Conservation (phyloP, 2,329 filamentous ascomycete genomes). For the Penicillium concentricum region DNA sequence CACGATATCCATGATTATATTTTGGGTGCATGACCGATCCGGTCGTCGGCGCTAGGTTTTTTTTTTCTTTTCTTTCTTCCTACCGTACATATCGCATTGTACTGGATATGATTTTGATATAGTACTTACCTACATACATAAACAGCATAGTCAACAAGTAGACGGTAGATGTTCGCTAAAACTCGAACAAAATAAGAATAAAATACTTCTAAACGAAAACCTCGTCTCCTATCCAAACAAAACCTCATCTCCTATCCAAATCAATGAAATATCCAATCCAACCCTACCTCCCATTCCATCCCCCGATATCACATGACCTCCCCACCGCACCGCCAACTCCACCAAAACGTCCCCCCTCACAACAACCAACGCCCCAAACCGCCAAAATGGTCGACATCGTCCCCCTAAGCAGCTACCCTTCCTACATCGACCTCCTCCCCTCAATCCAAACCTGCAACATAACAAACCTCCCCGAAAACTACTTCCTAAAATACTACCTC, state of each 20-base stretch:
- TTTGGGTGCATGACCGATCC: slow-evolving; percentile 6
- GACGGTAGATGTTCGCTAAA: neutral
- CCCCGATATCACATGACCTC: slow-evolving; percentile 10
- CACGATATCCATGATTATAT: slow-evolving; percentile 16
- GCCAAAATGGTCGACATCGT: slow-evolving; percentile 50
- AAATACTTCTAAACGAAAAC: neutral
- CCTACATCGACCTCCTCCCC: slow-evolving; percentile 79
- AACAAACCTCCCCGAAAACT: slow-evolving; percentile 98
- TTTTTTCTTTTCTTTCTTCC: neutral
- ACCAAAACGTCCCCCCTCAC: neutral
- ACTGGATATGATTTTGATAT: neutral
- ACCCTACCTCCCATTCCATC: neutral
- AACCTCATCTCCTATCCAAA: neutral
- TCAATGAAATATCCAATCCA: neutral
- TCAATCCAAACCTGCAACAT: slow-evolving; percentile 96
- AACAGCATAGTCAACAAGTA: neutral
- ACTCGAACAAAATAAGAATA: neutral
- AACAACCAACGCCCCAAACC: neutral
- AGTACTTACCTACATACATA: neutral
- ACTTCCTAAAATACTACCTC: slow-evolving; percentile 99
- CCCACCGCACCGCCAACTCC: neutral
- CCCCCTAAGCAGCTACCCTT: slow-evolving; percentile 47
- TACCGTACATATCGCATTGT: neutral
- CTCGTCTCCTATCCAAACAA: neutral
- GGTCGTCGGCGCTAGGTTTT: slow-evolving; percentile 9